phyloP scores from a whole-genome alignment of 176 grass and related monocot species.

The Poa annua region DNA sequence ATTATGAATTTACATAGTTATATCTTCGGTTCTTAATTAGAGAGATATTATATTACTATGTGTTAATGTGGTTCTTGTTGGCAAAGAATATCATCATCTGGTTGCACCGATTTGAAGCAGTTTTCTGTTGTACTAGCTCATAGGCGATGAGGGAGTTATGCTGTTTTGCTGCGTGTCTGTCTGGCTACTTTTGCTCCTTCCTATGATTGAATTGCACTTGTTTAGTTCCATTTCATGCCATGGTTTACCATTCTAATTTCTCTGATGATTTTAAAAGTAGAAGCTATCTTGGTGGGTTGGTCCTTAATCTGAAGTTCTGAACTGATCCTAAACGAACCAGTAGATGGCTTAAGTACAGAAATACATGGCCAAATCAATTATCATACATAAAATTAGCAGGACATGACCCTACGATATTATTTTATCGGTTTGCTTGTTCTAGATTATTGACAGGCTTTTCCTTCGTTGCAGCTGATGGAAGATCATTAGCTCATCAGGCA shows the following conservation, averaged over 20 bases:
- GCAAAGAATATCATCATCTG: neutral
- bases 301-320: neutral
- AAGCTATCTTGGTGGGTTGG: neutral
- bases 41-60: neutral
- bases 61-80: neutral
- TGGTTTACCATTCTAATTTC: neutral
- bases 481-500: conserved; percentile 58
- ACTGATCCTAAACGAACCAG: neutral
- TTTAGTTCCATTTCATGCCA: neutral
- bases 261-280: neutral
- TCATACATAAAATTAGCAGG: neutral
- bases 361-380: neutral
- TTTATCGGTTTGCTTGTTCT: neutral
- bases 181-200: neutral
- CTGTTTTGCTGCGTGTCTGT: neutral
- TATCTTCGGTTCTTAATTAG: neutral
- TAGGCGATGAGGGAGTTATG: neutral
- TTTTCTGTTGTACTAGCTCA: neutral
- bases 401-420: neutral
- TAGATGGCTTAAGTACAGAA: neutral
- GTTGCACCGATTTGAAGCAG: neutral
- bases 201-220: neutral
- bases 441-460: neutral
- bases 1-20: neutral
- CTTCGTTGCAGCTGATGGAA: conserved; percentile 55